Percentiles rank a stretch among this genome's conserved stretches.
Evolutionary conservation across 129 eudicot species (phyloP).

Genomic region (Flaveria ramosissima): DNA sequence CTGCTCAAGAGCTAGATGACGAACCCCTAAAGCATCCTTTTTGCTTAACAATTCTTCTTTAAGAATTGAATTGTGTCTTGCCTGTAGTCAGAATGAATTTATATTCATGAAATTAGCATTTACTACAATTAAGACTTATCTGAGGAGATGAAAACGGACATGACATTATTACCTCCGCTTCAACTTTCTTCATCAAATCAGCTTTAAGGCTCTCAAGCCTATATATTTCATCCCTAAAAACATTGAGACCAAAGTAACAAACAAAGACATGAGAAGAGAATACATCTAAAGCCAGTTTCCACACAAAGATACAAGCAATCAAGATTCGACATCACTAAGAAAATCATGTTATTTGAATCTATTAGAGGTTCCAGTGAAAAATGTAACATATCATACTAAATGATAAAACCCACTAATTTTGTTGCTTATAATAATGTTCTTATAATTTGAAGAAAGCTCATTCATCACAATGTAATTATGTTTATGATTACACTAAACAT

Average conservation of each 20-base stretch:
- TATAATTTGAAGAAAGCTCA: neutral
- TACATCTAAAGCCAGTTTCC: constrained; percentile 1
- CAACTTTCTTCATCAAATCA: constrained; percentile 50
- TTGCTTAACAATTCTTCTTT: constrained; percentile 56
- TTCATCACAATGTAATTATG: constrained; percentile 11
- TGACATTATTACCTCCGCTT: constrained; percentile 50
- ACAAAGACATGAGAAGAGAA: neutral
- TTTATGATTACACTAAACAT: neutral
- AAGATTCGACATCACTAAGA: neutral
- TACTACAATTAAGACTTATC: neutral
- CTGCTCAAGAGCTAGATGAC: constrained; percentile 66
- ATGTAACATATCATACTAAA: neutral
- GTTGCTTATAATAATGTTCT: neutral
- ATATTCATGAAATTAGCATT: constrained; percentile 7
- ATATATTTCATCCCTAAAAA: constrained; percentile 66
- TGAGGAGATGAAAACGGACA: neutral
- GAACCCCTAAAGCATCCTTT: constrained; percentile 66
- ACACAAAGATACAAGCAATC: constrained; percentile 19
- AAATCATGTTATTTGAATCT: neutral
- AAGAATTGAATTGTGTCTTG: constrained; percentile 53
- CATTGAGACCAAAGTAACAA: constrained; percentile 12
- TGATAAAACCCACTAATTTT: neutral
- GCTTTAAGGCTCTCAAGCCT: constrained; percentile 64
- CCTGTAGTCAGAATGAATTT: constrained; percentile 39
- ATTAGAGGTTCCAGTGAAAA: neutral